A percentile compares a stretch with the other conserved stretches of the same genome.
Evolutionary conservation across 1,284 basidiomycete species (phyloP).

Genomic region (Moniliophthora roreri): DNA sequence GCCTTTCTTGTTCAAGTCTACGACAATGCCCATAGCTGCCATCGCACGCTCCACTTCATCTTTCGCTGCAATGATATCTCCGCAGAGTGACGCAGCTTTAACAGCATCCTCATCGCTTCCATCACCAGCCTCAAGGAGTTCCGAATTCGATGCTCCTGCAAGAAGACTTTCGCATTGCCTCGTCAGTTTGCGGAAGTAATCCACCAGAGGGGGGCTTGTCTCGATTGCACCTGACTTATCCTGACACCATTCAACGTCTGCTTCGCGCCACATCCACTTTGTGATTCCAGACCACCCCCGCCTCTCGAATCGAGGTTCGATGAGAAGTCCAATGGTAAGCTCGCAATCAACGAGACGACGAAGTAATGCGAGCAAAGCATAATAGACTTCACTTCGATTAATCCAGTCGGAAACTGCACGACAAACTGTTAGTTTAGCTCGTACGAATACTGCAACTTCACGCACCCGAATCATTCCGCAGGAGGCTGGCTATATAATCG

Average conservation of each 20-base stretch:
- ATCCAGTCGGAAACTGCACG: constrained; percentile 47
- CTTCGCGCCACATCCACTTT: constrained; percentile 48
- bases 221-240: constrained; percentile 27
- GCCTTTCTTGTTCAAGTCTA: constrained; percentile 15
- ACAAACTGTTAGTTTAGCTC: background rate
- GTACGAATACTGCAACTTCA: no score
- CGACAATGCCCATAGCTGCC: constrained; percentile 30
- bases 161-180: constrained; percentile 52
- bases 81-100: constrained; percentile 47
- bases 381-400: constrained; percentile 43
- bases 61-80: constrained; percentile 48
- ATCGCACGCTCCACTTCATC: constrained; percentile 51
- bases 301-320: constrained; percentile 39
- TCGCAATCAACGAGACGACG: constrained; percentile 52
- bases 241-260: constrained; percentile 27
- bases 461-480: constrained; percentile 48
- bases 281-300: constrained; percentile 39
- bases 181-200: constrained; percentile 52
- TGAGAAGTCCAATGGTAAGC: constrained; percentile 45
- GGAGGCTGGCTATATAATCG: constrained; percentile 41
- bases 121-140: constrained; percentile 29
- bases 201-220: constrained; percentile 40
- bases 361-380: constrained; percentile 46
- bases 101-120: constrained; percentile 41
- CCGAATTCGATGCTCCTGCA: constrained; percentile 36